Percentiles rank a stretch among this genome's conserved stretches.
Evolutionary conservation across 495 filamentous ascomycete genomes (phyloP).

Genomic region (Parmelia sp.): DNA sequence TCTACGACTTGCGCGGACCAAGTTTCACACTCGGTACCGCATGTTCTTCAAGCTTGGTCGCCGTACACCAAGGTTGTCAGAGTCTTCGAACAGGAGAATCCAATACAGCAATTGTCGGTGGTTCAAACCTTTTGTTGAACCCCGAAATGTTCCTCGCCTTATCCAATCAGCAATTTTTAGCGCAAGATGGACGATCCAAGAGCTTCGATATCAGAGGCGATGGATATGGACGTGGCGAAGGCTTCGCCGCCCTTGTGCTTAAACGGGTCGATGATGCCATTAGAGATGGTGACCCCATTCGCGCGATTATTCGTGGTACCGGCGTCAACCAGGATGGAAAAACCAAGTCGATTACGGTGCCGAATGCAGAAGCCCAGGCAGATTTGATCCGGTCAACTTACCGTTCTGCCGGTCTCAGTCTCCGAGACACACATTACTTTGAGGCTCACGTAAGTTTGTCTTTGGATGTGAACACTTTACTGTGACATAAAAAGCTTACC

Average conservation of each 20-base stretch:
- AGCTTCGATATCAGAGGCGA: slow-evolving; percentile 39
- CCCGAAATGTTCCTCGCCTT: slow-evolving; percentile 14
- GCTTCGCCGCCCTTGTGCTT: slow-evolving; percentile 35
- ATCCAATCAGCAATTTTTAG: slow-evolving; percentile 27
- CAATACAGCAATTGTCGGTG: slow-evolving; percentile 30
- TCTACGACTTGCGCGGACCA: slow-evolving; percentile 44
- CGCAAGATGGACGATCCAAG: slow-evolving; percentile 26
- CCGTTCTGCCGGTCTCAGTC: slow-evolving; percentile 31
- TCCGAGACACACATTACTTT: slow-evolving; percentile 39
- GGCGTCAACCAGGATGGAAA: slow-evolving; percentile 48
- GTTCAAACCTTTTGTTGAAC: slow-evolving; percentile 23
- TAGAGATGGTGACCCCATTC: slow-evolving; percentile 38
- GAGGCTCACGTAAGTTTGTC: slow-evolving; percentile 29
- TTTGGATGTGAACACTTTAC: background rate
- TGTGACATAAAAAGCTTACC: background rate
- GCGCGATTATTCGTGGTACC: slow-evolving; percentile 29
- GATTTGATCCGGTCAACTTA: slow-evolving; percentile 42
- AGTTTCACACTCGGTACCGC: slow-evolving; percentile 47
- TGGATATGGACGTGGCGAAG: slow-evolving; percentile 39
- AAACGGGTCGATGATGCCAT: slow-evolving; percentile 35
- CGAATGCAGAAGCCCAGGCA: slow-evolving; percentile 36
- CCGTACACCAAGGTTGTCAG: slow-evolving; percentile 40
- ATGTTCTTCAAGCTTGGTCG: slow-evolving; percentile 42
- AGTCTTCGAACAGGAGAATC: slow-evolving; percentile 39
- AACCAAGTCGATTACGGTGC: slow-evolving; percentile 39